Evolutionary conservation across 768 basidiomycete genomes (phyloP), one percentile per base, ranked within the genome.

Genomic region (Steccherinum ochraceum): DNA sequence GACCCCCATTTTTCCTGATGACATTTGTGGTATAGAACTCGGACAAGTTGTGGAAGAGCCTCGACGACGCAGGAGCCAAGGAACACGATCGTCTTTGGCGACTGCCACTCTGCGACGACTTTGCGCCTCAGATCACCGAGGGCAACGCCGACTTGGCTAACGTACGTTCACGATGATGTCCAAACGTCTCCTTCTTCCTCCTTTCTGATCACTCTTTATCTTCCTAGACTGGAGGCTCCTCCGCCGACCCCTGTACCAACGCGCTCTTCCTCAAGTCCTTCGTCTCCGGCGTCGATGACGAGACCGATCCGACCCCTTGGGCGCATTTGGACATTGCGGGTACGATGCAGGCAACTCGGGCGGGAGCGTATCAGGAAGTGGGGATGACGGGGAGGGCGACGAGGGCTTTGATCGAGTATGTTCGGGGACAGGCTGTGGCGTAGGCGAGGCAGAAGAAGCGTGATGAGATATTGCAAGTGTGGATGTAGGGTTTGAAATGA

Each of bases 41-140:
- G 2, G 84, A 89, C 55, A 67, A 73, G 20, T 81, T 94, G 18
- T 93, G 89, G 88, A 60, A 76, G 30, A 71, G 78, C 49, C 76
- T 94, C 11, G 71, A 80, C 54, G 71, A 63, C 2, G 89, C 91
- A 2, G 89, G 88, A 11, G 79, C 83, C 68, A 66, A 68, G 12
- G 87, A 90, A 59, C 78, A 86, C 60, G 89, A 92, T 67, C 81
- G 83, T 49, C 84, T 94, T 75, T 93, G 91, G 91, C 80, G 91
- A 23, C 81, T 93, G 83, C 91, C 91, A 10, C 78, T 94, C 48
- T 84, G 89, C 58, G 88, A 90, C 41, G 88, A 84, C 51, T 94
- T 76, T 56, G 81, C 79, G 0, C 78, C 81, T 11, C 89, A 89
- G 63, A 93, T 94, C 58, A 67, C 82, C 63, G 74, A 74, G 5